phyloP scores from a whole-genome alignment of 1,139 yeast genomes.

The Yamadazyma friedrichii region DNA sequence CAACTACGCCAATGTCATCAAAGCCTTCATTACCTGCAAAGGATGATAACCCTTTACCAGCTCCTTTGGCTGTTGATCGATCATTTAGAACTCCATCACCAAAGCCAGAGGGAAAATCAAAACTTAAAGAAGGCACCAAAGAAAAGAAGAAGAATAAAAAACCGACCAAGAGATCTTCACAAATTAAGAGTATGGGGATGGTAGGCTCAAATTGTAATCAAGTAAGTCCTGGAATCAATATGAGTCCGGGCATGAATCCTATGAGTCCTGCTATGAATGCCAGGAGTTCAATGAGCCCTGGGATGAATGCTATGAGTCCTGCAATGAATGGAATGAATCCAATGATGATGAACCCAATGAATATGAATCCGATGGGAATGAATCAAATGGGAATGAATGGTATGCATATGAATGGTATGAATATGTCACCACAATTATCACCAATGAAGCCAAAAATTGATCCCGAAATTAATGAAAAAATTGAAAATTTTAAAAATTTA shows the following conservation, averaged over 20 bases:
- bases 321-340: conserved; percentile 7
- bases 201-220: no score
- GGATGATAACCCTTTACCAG: conserved; percentile 13
- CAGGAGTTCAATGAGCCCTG: conserved; percentile 4
- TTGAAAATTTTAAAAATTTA: conserved; percentile 35
- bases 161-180: conserved; percentile 2
- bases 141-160: conserved; percentile 5
- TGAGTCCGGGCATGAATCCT: conserved; percentile 1
- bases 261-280: conserved; percentile 1
- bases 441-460: conserved; percentile 2
- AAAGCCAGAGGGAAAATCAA: not conserved
- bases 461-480: conserved; percentile 25
- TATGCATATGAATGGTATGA: conserved; percentile 6
- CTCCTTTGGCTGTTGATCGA: no score
- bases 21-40: conserved; percentile 6
- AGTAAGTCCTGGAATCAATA: not conserved
- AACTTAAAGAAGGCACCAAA: not conserved
- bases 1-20: not conserved
- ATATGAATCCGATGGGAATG: conserved; percentile 6
- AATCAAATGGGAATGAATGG: conserved; percentile 1
- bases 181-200: not conserved
- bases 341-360: conserved; percentile 5
- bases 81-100: no score
- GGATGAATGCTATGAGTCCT: conserved; percentile 4
- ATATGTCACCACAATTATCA: conserved; percentile 1